Evolutionary conservation across 164 flowering plant species (phyloP).

Genomic region (Tinospora cordifolia): DNA sequence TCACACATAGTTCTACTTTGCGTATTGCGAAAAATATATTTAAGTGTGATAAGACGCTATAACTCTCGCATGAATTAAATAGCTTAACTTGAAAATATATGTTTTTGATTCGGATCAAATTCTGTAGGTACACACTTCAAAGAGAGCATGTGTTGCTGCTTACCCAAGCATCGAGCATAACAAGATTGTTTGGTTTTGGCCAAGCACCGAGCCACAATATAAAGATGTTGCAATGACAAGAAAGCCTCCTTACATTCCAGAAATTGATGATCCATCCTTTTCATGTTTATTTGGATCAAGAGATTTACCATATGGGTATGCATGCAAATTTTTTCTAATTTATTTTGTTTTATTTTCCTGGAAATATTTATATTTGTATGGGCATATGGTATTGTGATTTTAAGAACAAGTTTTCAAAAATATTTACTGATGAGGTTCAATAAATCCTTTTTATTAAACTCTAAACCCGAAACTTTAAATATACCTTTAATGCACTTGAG

Average conservation of each 20-base stretch:
- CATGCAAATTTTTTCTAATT: not conserved
- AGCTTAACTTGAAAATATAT: not conserved
- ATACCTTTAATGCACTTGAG: too few species aligned
- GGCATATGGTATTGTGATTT: not conserved
- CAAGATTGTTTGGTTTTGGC: conserved; percentile 94
- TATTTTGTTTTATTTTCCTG: not conserved
- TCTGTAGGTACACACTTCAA: conserved; percentile 64
- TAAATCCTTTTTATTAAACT: too few species aligned
- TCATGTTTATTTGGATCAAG: conserved; percentile 45
- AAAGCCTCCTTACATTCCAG: conserved; percentile 72
- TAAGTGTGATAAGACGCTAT: too few species aligned
- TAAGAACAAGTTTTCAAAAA: not conserved
- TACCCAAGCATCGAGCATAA: conserved; percentile 80
- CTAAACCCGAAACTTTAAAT: too few species aligned
- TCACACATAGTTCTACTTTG: not conserved
- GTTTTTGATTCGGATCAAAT: too few species aligned
- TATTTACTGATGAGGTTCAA: not conserved
- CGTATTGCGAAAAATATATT: not conserved
- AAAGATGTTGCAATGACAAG: conserved; percentile 45
- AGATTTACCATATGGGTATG: conserved; percentile 84
- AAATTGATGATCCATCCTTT: conserved; percentile 83
- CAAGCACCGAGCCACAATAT: conserved; percentile 54
- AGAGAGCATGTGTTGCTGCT: conserved; percentile 72
- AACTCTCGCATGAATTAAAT: not conserved
- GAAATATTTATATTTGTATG: not conserved